These are phyloP conservation scores for Athelia sp. DNA, from an alignment of 1,284 basidiomycete species.

Conservation along the genomic window DNA sequence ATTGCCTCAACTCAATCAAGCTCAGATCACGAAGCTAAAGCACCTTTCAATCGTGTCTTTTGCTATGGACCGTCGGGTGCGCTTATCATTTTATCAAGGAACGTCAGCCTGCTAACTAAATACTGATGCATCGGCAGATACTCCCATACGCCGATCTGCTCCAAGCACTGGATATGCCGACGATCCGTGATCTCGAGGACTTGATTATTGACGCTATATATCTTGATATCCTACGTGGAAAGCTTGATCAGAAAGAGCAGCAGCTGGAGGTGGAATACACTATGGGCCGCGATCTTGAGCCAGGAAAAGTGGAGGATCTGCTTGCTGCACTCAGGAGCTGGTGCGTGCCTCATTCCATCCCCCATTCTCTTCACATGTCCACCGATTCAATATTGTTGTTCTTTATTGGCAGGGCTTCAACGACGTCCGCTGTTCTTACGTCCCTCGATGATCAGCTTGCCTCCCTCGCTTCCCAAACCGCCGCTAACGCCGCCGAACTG, in stretches of 20 bases:
- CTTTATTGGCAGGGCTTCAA: constrained; percentile 57
- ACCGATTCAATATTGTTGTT: no score
- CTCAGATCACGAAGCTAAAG: constrained; percentile 83
- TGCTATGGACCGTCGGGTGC: constrained; percentile 67
- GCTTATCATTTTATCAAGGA: constrained; percentile 21
- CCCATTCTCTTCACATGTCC: not conserved
- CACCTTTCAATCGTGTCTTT: constrained; percentile 87
- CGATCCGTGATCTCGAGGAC: constrained; percentile 86
- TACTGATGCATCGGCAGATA: constrained; percentile 41
- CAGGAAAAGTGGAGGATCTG: constrained; percentile 57
- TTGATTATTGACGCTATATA: constrained; percentile 96
- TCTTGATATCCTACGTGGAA: constrained; percentile 81
- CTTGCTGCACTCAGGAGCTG: constrained; percentile 65
- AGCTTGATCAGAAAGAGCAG: constrained; percentile 85
- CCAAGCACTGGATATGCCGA: constrained; percentile 62
- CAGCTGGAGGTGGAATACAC: constrained; percentile 89
- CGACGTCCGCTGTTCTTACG: constrained; percentile 52
- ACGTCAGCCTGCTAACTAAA: not conserved
- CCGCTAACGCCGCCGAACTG: constrained; percentile 26
- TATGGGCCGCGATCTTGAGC: constrained; percentile 82
- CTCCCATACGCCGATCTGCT: constrained; percentile 70
- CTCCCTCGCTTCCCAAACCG: constrained; percentile 35
- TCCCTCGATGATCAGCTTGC: constrained; percentile 48
- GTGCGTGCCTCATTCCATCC: constrained; percentile 34
- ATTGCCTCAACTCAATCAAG: constrained; percentile 64